phyloP scores from a whole-genome alignment of 2,329 filamentous ascomycete genomes.

The Neocucurbitaria cava region DNA sequence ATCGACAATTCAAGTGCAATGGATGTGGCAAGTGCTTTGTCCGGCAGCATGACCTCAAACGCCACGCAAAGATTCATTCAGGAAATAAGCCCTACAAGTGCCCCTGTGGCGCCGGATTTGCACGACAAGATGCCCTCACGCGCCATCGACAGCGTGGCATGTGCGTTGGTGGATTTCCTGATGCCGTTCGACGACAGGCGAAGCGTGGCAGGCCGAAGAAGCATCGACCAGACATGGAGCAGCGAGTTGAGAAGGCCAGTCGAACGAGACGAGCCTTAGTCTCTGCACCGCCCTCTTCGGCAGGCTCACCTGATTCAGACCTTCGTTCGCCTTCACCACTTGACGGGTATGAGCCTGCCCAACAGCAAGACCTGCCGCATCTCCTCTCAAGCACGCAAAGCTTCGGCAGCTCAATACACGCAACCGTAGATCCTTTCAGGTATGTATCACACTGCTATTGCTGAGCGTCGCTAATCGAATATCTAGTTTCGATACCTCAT shows the following conservation, averaged over 20 bases:
- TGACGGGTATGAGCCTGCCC: conserved; percentile 31
- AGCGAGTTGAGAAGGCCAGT: conserved; percentile 63
- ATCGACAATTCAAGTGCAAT: conserved; percentile 93
- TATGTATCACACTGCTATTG: conserved; percentile 12
- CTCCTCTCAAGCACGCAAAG: conserved; percentile 30
- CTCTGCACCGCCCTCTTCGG: conserved; percentile 44
- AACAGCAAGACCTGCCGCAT: conserved; percentile 27
- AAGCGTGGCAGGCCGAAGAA: conserved; percentile 73
- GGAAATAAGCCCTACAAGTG: conserved; percentile 95
- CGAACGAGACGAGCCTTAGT: conserved; percentile 55
- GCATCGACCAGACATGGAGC: conserved; percentile 65
- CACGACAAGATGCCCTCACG: conserved; percentile 92
- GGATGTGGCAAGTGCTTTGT: conserved; percentile 96
- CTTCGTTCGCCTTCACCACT: conserved; percentile 36
- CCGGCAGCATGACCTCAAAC: conserved; percentile 94
- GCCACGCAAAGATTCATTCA: conserved; percentile 96
- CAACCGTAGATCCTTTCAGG: conserved; percentile 44
- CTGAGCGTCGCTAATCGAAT: conserved; percentile 19
- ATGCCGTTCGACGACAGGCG: conserved; percentile 70
- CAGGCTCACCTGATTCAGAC: conserved; percentile 43
- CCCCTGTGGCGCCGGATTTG: conserved; percentile 92
- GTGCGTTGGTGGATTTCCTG: conserved; percentile 94
- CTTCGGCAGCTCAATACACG: conserved; percentile 38
- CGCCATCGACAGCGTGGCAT: conserved; percentile 93
- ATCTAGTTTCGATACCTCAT: conserved; percentile 38